phyloP scores from a whole-genome alignment of 192 early-diverging fungal genomes.

The Globomyces pollinis-pini region DNA sequence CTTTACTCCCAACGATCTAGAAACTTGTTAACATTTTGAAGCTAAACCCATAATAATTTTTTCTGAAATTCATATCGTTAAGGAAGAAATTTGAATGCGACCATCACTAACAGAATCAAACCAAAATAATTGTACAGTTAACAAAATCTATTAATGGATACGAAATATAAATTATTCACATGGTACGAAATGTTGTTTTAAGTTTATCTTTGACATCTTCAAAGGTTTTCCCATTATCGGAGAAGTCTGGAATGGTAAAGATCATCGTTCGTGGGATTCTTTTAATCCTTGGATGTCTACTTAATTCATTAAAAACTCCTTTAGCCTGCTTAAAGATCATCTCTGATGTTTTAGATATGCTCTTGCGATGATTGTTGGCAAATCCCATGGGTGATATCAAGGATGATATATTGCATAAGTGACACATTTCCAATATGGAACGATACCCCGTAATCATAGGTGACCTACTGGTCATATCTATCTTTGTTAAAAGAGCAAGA shows the following conservation, averaged over 20 bases:
- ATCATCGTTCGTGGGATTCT: not conserved
- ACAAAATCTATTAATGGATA: not conserved
- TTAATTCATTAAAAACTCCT: not conserved
- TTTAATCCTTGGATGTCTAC: not conserved
- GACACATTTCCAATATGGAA: not conserved
- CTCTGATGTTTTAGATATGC: not conserved
- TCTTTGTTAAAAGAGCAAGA: not conserved
- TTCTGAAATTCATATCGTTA: conserved; percentile 1
- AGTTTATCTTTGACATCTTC: not conserved
- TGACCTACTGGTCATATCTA: not conserved
- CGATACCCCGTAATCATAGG: not conserved
- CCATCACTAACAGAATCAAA: too few relatives aligned
- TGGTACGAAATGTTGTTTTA: not conserved
- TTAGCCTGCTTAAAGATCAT: not conserved
- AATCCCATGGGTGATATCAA: not conserved
- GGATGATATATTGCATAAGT: not conserved
- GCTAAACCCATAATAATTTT: conserved; percentile 6
- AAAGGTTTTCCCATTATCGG: not conserved
- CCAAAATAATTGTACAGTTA: too few relatives aligned
- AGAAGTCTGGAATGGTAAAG: not conserved
- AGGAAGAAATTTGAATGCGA: too few relatives aligned
- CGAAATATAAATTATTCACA: not conserved
- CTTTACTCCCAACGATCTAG: conserved; percentile 11
- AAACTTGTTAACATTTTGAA: too few relatives aligned
- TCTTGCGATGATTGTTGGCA: not conserved